Conservation (phyloP, 2,329 filamentous ascomycete species). For the Arthroderma sp. region DNA sequence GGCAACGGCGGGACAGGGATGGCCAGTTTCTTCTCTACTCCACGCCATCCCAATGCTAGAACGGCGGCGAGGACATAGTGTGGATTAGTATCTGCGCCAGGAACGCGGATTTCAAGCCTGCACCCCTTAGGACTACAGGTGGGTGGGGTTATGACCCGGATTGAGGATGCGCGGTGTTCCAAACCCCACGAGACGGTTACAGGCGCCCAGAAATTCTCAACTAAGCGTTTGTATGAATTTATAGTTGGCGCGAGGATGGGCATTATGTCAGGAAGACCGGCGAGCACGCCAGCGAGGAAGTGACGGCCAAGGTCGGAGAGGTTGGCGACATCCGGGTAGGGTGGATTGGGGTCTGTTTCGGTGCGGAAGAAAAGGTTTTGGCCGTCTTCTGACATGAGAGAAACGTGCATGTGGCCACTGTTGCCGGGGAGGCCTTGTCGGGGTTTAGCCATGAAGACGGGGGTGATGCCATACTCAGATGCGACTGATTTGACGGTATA, state of each 20-base stretch:
- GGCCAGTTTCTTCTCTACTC: constrained; percentile 80
- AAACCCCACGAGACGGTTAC: constrained; percentile 96
- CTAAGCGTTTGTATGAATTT: constrained; percentile 95
- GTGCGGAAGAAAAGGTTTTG: constrained; percentile 75
- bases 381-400: constrained; percentile 64
- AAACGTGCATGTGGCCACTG: constrained; percentile 91
- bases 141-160: constrained; percentile 79
- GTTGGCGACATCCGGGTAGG: constrained; percentile 61
- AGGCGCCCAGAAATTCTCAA: constrained; percentile 98
- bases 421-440: constrained; percentile 83
- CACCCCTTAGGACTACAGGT: constrained; percentile 75
- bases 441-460: constrained; percentile 98
- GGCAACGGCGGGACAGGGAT: constrained; percentile 72
- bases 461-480: constrained; percentile 77
- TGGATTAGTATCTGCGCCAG: constrained; percentile 87
- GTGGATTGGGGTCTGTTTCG: constrained; percentile 54
- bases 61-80: constrained; percentile 78
- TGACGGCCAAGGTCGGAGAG: constrained; percentile 82
- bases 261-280: constrained; percentile 89
- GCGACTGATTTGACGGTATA: constrained; percentile 83
- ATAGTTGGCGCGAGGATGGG: constrained; percentile 85
- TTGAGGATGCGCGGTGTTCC: constrained; percentile 84
- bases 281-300: constrained; percentile 81
- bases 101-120: constrained; percentile 81
- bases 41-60: constrained; percentile 76